Conservation (phyloP, 1,284 basidiomycete species). For the Dichomitus squalens region DNA sequence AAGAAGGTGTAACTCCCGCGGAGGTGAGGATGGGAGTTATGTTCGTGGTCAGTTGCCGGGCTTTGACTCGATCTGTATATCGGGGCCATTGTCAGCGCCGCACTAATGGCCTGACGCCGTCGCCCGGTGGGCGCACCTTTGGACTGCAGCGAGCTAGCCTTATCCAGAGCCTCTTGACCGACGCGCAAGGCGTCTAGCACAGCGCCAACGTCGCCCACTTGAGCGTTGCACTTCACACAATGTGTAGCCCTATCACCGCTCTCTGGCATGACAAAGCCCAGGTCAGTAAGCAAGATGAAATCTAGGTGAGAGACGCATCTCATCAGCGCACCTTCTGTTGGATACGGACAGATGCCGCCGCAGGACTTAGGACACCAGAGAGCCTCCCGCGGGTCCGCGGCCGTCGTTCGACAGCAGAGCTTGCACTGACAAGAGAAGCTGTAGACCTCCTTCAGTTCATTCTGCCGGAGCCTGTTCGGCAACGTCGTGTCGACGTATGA, state of each 20-base stretch:
- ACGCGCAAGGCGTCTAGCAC: conserved; percentile 63
- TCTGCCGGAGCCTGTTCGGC: conserved; percentile 58
- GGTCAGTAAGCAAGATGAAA: conserved; percentile 3
- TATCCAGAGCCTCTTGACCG: conserved; percentile 70
- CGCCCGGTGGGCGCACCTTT: conserved; percentile 41
- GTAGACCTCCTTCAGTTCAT: conserved; percentile 72
- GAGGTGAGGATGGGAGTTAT: conserved; percentile 63
- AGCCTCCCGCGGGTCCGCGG: conserved; percentile 69
- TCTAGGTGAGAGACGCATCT: not conserved
- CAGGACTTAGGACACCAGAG: conserved; percentile 69
- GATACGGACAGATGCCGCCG: conserved; percentile 58
- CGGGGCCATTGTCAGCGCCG: not conserved
- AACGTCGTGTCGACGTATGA: conserved; percentile 87
- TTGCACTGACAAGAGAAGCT: conserved; percentile 78
- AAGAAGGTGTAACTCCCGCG: conserved; percentile 56
- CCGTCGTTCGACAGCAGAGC: conserved; percentile 46
- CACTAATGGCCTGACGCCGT: not conserved
- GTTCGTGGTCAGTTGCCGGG: conserved; percentile 62
- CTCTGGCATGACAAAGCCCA: conserved; percentile 37
- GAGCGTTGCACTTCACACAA: conserved; percentile 63
- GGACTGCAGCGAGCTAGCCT: conserved; percentile 63
- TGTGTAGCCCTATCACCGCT: conserved; percentile 37
- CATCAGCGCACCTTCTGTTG: conserved; percentile 51
- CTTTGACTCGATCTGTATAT: conserved; percentile 54
- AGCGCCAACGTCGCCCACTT: conserved; percentile 50